Evolutionary conservation across 2,329 filamentous ascomycete genomes (phyloP).

Genomic region (Emergomyces pasteurianus): DNA sequence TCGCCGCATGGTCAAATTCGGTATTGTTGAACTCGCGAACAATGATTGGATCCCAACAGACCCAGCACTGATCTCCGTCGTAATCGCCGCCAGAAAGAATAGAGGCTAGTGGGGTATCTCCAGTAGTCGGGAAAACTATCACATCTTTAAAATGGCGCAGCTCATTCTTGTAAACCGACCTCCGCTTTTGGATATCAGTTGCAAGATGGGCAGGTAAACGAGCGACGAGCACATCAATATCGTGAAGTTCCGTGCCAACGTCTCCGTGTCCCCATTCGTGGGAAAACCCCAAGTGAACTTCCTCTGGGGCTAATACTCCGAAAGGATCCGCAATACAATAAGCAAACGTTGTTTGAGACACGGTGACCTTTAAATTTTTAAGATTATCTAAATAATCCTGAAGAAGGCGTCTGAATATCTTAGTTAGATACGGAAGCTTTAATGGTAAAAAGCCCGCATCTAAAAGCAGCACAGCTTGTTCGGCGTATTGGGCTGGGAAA

Average conservation of each 20-base stretch:
- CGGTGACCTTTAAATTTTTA: constrained; percentile 36
- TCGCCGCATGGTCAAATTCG: constrained; percentile 25
- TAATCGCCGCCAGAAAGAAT: constrained; percentile 54
- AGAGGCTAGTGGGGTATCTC: constrained; percentile 42
- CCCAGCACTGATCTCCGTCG: constrained; percentile 50
- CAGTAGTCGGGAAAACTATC: constrained; percentile 44
- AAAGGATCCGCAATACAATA: constrained; percentile 47
- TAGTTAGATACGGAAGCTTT: constrained; percentile 30
- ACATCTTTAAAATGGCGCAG: constrained; percentile 46
- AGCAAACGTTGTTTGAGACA: constrained; percentile 41
- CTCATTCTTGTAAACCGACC: constrained; percentile 38
- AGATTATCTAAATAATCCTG: constrained; percentile 31
- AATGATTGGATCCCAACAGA: constrained; percentile 47
- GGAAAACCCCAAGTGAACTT: constrained; percentile 46
- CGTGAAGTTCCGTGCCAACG: constrained; percentile 34
- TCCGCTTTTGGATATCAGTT: constrained; percentile 47
- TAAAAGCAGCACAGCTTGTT: constrained; percentile 26
- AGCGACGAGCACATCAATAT: constrained; percentile 42
- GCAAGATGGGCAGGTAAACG: constrained; percentile 45
- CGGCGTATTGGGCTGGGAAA: constrained; percentile 23
- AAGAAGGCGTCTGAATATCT: constrained; percentile 29
- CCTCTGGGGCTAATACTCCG: constrained; percentile 39
- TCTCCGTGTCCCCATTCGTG: constrained; percentile 31
- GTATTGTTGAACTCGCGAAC: constrained; percentile 43
- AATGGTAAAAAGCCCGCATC: constrained; percentile 38